Evolutionary conservation across 345 rosid species (phyloP).

Genomic region (Triadica sebifera): DNA sequence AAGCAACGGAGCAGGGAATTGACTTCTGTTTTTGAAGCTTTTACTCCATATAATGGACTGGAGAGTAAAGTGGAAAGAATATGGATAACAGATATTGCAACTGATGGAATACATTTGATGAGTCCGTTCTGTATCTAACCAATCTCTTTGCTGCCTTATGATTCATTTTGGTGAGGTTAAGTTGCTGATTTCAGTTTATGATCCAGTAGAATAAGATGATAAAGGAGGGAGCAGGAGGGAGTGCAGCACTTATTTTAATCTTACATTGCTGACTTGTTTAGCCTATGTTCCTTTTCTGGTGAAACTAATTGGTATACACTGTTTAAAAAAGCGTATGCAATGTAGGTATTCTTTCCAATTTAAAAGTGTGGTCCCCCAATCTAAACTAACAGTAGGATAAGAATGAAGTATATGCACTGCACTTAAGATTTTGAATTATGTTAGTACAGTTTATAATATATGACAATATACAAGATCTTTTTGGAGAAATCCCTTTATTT

Average conservation of each 20-base stretch:
- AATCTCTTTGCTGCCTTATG: background rate
- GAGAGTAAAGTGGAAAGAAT: constrained; percentile 82
- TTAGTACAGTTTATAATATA: background rate
- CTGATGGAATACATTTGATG: constrained; percentile 88
- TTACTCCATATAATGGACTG: constrained; percentile 77
- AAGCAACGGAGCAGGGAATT: constrained; percentile 90
- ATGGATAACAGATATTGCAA: constrained; percentile 89
- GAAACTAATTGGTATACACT: background rate
- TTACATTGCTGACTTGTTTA: background rate
- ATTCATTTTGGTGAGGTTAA: background rate
- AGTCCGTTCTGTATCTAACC: constrained; percentile 11
- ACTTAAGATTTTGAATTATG: too few relatives aligned
- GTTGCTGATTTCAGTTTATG: background rate
- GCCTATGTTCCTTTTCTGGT: background rate
- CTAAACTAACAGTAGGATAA: too few relatives aligned
- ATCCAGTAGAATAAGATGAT: background rate
- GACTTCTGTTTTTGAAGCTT: constrained; percentile 83
- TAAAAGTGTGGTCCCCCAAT: background rate
- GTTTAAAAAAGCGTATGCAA: background rate
- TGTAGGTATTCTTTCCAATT: background rate
- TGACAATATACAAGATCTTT: background rate
- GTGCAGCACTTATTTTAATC: background rate
- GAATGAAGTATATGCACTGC: too few relatives aligned
- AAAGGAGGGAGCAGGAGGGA: background rate
- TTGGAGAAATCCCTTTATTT: background rate